Percentiles rank a stretch among this genome's conserved stretches.
These are phyloP conservation scores for Xylaria grammica DNA, from an alignment of 495 filamentous ascomycete species.

Conservation along the genomic window DNA sequence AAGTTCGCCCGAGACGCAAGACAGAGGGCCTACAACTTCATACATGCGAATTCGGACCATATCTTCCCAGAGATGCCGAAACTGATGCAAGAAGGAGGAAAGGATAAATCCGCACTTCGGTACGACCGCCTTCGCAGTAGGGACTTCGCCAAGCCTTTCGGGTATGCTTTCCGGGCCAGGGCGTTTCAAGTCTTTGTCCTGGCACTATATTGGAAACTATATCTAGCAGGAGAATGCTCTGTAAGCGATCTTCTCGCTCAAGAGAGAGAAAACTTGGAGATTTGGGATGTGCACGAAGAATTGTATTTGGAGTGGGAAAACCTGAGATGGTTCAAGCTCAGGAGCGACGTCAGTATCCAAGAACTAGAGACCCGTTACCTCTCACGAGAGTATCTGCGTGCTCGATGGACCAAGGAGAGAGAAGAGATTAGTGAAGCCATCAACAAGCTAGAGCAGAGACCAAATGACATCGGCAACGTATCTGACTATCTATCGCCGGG, in stretches of 20 bases:
- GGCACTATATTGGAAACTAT: background rate
- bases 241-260: slow-evolving; percentile 8
- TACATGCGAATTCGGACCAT: background rate
- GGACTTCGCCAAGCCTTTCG: slow-evolving; percentile 6
- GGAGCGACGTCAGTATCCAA: background rate
- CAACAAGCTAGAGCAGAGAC: background rate
- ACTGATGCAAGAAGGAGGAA: background rate
- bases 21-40: background rate
- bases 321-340: slow-evolving; percentile 21
- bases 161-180: slow-evolving; percentile 20
- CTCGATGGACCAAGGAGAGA: background rate
- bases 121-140: background rate
- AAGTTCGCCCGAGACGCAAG: background rate
- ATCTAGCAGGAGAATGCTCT: background rate
- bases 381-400: background rate
- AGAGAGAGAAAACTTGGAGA: background rate
- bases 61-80: slow-evolving; percentile 3
- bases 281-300: slow-evolving; percentile 23
- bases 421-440: background rate
- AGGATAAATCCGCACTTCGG: background rate
- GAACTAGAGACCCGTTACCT: slow-evolving; percentile 4
- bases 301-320: slow-evolving; percentile 28
- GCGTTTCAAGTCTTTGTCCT: background rate
- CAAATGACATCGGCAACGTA: background rate
- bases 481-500: background rate